Base-by-base conservation (phyloP, 1,284 basidiomycete genomes). In the Apiotrichum akiyoshidainum region DNA sequence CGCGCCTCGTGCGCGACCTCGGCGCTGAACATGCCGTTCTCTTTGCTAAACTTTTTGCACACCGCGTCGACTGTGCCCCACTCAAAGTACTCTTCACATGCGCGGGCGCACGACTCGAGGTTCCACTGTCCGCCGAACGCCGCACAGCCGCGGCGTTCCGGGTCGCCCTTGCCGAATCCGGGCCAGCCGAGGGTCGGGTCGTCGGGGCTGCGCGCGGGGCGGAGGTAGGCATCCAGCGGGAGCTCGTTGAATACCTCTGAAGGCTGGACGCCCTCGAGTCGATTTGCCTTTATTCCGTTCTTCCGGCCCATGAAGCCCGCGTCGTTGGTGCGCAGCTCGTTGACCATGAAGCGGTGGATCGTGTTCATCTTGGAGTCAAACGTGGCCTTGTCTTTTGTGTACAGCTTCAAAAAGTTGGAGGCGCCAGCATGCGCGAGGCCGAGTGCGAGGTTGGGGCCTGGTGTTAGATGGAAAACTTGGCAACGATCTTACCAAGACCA, bases 71-170 rank as follows among this genome's bases (percentile, higher is more conserved):
- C 85, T 46, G 89, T 86, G 0, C 90, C 91, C 91, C 91, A 94
- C 70, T 93, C 91, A 65, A 94, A 94, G 70, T 87, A 89, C 51
- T 85, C 81, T 73, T 94, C 91, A 77, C 90, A 93, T 1, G 86
- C 80, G 6, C 79, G 82, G 0, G 90, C 89, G 19, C 92, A 82
- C 56, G 83, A 84, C 22, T 84, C 85, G 0, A 92, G 77, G 68
- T 88, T 71, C 2, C 75, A 74, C 41, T 73, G 51, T 1, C 75
- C 75, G 12, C 61, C 61, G 48, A 70, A 66, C 37, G 66, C 52
- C 0, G 70, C 72, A 47, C 60, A 68, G 1, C 74, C 74, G 21
- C 70, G 58, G 9, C 35, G 45, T 0, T 26, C 12, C n/a, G 52
- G 46, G 22, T 60, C 52, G 10, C 71, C 72, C 21, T 57, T 57